Evolutionary conservation across 441 rosid genomes (phyloP).

Genomic region (Rhodomyrtus psidioides): DNA sequence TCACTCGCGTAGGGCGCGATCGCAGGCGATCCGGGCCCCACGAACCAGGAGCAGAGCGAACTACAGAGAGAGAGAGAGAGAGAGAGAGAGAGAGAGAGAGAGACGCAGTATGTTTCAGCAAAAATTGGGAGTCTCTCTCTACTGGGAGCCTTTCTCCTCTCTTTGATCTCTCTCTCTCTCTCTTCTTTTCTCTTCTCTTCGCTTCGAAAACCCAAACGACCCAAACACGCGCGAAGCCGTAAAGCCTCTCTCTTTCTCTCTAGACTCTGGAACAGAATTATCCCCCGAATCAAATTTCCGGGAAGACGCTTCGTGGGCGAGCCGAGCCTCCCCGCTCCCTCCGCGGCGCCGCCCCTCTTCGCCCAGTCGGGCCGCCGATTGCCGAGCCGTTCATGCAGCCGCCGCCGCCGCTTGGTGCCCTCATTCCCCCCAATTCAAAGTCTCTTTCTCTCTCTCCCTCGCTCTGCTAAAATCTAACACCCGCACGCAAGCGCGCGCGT

Average conservation of each 20-base stretch:
- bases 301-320: background rate
- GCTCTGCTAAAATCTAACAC: background rate
- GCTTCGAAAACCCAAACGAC: background rate
- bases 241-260: background rate
- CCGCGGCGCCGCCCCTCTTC: background rate
- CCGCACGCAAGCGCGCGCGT: background rate
- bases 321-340: background rate
- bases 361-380: background rate
- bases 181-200: background rate
- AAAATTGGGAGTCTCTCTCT: background rate
- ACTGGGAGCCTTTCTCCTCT: background rate
- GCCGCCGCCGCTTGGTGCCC: background rate
- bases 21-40: background rate
- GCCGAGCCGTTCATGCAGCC: background rate
- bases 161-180: background rate
- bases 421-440: background rate
- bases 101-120: background rate
- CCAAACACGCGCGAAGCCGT: background rate
- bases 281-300: background rate
- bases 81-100: background rate
- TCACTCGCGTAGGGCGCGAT: background rate
- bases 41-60: background rate
- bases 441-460: background rate
- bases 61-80: background rate
- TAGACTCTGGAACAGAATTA: background rate